phyloP scores from a whole-genome alignment of 106 monocot genomes.

The Chionographis japonica region DNA sequence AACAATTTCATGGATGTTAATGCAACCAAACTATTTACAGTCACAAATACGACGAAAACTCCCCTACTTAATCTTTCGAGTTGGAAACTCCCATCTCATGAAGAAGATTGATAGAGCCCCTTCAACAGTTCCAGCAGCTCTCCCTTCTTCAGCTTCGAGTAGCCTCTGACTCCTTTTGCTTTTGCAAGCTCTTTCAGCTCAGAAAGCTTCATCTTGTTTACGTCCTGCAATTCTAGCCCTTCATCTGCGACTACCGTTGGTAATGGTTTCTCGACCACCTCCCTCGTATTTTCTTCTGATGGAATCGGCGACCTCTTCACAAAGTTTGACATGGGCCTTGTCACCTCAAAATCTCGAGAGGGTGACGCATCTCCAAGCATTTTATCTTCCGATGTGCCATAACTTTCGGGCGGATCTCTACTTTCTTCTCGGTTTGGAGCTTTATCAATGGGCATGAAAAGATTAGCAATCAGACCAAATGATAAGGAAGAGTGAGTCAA shows the following conservation, averaged over 20 bases:
- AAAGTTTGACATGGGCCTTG: conserved; percentile 53
- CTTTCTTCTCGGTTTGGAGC: not conserved
- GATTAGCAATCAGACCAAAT: not conserved
- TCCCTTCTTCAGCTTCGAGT: conserved; percentile 61
- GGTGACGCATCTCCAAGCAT: not conserved
- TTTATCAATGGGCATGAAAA: not conserved
- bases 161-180: conserved; percentile 44
- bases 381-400: not conserved
- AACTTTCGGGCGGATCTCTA: not conserved
- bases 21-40: too few relatives aligned
- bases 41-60: too few relatives aligned
- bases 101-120: conserved; percentile 9
- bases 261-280: not conserved
- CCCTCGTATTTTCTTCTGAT: not conserved
- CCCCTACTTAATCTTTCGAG: too few relatives aligned
- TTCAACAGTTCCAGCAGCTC: conserved; percentile 54
- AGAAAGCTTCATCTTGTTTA: conserved; percentile 50
- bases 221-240: conserved; percentile 12
- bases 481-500: not conserved
- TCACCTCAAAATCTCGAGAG: conserved; percentile 2
- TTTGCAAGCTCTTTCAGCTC: conserved; percentile 67
- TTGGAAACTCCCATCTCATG: not conserved
- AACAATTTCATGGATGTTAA: too few relatives aligned
- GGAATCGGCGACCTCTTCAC: conserved; percentile 58
- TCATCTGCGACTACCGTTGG: not conserved